These are phyloP conservation scores for Globisporangium radiosum DNA, from an alignment of 352 stramenopile genomes.

Conservation along the genomic window DNA sequence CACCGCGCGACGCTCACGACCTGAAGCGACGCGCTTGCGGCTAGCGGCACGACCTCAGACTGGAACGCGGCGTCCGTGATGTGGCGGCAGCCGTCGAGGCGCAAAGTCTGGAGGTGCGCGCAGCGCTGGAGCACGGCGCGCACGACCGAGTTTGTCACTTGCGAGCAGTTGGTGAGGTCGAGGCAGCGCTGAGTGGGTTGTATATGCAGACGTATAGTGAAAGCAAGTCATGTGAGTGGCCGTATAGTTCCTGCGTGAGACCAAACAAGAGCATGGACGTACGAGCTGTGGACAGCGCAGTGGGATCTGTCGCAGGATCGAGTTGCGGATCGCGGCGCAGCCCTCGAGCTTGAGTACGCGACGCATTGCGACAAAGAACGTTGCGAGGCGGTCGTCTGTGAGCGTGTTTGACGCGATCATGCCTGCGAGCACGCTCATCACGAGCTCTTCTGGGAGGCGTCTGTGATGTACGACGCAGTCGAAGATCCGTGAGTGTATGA, in stretches of 20 bases:
- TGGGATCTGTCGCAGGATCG: constrained; percentile 81
- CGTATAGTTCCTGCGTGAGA: neutral
- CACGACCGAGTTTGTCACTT: constrained; percentile 85
- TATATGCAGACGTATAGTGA: neutral
- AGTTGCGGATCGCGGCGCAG: constrained; percentile 80
- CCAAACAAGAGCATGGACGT: constrained; percentile 1
- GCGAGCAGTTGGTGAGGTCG: constrained; percentile 78
- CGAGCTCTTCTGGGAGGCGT: constrained; percentile 74
- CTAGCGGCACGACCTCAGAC: constrained; percentile 65
- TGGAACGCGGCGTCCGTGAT: constrained; percentile 86
- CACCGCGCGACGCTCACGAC: constrained; percentile 76
- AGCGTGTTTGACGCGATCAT: constrained; percentile 72
- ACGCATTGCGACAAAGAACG: constrained; percentile 76
- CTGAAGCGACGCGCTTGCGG: constrained; percentile 70
- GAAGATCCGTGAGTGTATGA: neutral
- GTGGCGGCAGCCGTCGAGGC: constrained; percentile 80
- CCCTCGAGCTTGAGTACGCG: constrained; percentile 64
- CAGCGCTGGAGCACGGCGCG: constrained; percentile 75
- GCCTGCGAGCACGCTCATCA: constrained; percentile 58
- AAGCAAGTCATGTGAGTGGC: no score
- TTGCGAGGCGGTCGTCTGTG: constrained; percentile 75
- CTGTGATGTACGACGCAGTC: constrained; percentile 16
- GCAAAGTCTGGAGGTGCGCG: constrained; percentile 63
- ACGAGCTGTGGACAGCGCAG: constrained; percentile 78
- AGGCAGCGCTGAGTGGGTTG: constrained; percentile 48